Conservation (phyloP, 2,329 filamentous ascomycete genomes). For the Beauveria scarabaeidicola region DNA sequence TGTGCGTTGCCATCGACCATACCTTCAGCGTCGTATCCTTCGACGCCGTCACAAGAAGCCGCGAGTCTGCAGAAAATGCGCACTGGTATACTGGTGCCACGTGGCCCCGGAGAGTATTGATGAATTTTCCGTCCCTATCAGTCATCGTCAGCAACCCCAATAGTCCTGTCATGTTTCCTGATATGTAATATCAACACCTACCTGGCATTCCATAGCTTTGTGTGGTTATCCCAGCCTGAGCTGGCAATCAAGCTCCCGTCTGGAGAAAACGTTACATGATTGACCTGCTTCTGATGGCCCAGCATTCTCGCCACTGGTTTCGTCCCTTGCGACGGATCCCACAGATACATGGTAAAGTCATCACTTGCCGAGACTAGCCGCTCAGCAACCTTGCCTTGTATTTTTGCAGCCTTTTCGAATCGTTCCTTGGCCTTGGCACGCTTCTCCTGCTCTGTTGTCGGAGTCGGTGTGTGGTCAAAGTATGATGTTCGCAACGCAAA, state of each 20-base stretch:
- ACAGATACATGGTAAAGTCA: conserved; percentile 94
- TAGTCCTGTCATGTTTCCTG: conserved; percentile 33
- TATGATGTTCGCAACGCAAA: conserved; percentile 79
- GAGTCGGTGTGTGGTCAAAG: conserved; percentile 70
- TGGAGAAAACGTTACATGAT: conserved; percentile 89
- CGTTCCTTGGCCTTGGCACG: conserved; percentile 66
- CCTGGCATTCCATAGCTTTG: conserved; percentile 80
- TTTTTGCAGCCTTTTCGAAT: conserved; percentile 75
- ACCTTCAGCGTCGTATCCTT: conserved; percentile 94
- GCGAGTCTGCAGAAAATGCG: conserved; percentile 83
- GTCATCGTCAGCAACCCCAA: conserved; percentile 12
- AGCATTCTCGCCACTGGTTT: conserved; percentile 83
- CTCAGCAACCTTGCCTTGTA: conserved; percentile 71
- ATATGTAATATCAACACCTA: conserved; percentile 28
- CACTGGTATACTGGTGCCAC: conserved; percentile 87
- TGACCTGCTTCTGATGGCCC: conserved; percentile 96
- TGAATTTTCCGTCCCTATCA: conserved; percentile 60
- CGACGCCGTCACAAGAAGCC: conserved; percentile 77
- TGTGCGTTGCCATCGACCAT: conserved; percentile 83
- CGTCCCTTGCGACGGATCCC: conserved; percentile 69
- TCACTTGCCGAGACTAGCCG: conserved; percentile 84
- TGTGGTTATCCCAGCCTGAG: conserved; percentile 87
- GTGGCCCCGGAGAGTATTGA: conserved; percentile 81
- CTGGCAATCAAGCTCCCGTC: conserved; percentile 84
- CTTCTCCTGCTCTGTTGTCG: conserved; percentile 61